Base-by-base conservation (phyloP, 495 filamentous ascomycete genomes). In the Penicillium bialowiezense region DNA sequence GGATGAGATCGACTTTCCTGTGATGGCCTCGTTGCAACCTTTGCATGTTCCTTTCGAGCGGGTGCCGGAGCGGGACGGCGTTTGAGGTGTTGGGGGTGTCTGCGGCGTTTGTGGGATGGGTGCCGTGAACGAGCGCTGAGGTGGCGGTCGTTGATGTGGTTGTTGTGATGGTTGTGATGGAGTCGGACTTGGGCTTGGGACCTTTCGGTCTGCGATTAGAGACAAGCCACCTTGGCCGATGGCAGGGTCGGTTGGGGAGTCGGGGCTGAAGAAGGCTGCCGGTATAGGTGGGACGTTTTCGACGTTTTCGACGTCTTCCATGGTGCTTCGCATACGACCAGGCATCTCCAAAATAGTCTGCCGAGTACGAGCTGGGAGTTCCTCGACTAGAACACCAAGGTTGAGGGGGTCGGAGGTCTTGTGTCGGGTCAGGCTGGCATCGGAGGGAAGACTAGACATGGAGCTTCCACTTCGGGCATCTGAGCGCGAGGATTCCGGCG, bases 1-100 rank as follows among this genome's bases (percentile, higher is more conserved):
- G 12, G 89, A 93, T 21, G 91, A 93, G 38, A 98, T 83, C 0
- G 91, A 96, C 64, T 96, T 97, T 15, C 93, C 93, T 35, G 79
- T 79, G 59, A 98, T 98, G 7, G 73, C 67, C 47, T 86, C 76
- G 21, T 79, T 73, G 64, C 93, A 98, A 3, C 88, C 89, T 44
- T 90, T 86, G 67, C 93, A 98, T 39, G 79, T 82, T 7, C 90
- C 89, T 47, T 91, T 90, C 44, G 72, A 56, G 35, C 63, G 62
- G 3, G 60, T 59, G 13, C 55, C 45, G 5, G 71, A 68, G 20
- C 63, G 63, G 9, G 63, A 62, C n/a, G 60, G 46, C 9, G 68
- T 66, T 19, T 43, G 54, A 18, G 53, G 46, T 8, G 68, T 66
- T 19, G 41, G 54, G 18, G 53, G 48, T 7, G 46, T 45, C 19